A percentile compares a stretch with the other conserved stretches of the same genome.
phyloP scores from a whole-genome alignment of 2,329 filamentous ascomycete genomes.

The Atkinsonella hypoxylon region DNA sequence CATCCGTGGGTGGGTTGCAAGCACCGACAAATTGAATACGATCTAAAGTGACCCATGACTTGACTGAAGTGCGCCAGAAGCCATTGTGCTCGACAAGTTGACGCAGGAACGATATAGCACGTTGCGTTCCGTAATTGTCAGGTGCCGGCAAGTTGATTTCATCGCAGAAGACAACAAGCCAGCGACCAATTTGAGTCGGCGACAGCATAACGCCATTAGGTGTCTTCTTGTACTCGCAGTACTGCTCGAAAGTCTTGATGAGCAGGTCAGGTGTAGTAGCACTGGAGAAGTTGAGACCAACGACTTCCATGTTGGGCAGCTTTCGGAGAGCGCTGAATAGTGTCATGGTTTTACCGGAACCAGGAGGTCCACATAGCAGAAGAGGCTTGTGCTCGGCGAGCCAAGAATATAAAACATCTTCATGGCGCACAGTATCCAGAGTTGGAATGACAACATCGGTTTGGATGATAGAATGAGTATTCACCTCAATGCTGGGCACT shows the following conservation, averaged over 20 bases:
- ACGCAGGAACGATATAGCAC: constrained; percentile 91
- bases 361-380: constrained; percentile 89
- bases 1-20: constrained; percentile 96
- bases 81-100: constrained; percentile 98
- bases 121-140: constrained; percentile 94
- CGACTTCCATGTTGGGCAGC: constrained; percentile 96
- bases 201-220: constrained; percentile 91
- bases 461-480: constrained; percentile 94
- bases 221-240: constrained; percentile 99
- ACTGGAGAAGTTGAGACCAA: constrained; percentile 98
- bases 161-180: constrained; percentile 98
- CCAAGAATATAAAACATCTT: constrained; percentile 99
- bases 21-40: constrained; percentile 98
- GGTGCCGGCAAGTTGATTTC: constrained; percentile 98
- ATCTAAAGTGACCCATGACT: constrained; percentile 94
- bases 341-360: constrained; percentile 99
- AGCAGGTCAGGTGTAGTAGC: constrained; percentile 95
- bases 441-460: constrained; percentile 98
- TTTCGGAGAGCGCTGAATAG: constrained; percentile 95
- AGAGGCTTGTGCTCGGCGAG: constrained; percentile 96
- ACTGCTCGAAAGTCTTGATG: constrained; percentile 98
- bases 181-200: constrained; percentile 90
- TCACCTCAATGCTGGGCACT: constrained; percentile 89
- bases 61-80: constrained; percentile 96
- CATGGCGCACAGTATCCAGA: constrained; percentile 90